A percentile compares a stretch with the other conserved stretches of the same genome.
Evolutionary conservation across 2,329 filamentous ascomycete species (phyloP).

Genomic region (Thelonectria rubi): DNA sequence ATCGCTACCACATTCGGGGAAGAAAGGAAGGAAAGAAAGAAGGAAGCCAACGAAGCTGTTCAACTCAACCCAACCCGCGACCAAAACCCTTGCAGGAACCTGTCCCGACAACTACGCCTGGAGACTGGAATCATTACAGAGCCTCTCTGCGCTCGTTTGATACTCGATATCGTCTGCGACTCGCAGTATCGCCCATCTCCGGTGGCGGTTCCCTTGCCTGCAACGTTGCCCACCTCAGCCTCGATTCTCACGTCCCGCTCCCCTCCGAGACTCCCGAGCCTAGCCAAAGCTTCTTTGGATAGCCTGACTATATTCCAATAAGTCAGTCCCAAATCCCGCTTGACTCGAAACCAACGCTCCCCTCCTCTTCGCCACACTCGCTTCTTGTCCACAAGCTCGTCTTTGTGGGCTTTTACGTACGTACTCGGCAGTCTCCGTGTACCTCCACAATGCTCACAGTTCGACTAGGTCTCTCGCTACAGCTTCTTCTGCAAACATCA

Average conservation of each 20-base stretch:
- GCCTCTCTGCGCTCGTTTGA: constrained; percentile 28
- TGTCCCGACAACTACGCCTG: neutral
- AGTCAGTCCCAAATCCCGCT: constrained; percentile 28
- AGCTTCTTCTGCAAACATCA: constrained; percentile 48
- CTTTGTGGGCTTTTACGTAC: constrained; percentile 46
- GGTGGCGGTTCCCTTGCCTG: constrained; percentile 16
- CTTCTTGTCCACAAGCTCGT: constrained; percentile 47
- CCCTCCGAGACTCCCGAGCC: constrained; percentile 29
- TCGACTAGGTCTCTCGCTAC: constrained; percentile 40
- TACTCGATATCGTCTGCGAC: constrained; percentile 31
- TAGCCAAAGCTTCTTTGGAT: constrained; percentile 26
- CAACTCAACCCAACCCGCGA: constrained; percentile 23
- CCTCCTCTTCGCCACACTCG: constrained; percentile 47
- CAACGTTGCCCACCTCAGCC: constrained; percentile 24
- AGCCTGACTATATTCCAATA: constrained; percentile 28
- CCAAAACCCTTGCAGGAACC: constrained; percentile 13
- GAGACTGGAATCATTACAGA: constrained; percentile 34
- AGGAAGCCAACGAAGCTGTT: constrained; percentile 30
- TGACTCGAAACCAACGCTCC: constrained; percentile 30
- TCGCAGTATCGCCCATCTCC: constrained; percentile 28
- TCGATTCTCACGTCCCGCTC: constrained; percentile 26
- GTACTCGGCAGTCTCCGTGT: constrained; percentile 24
- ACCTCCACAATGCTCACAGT: constrained; percentile 26
- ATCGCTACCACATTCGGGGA: constrained; percentile 47
- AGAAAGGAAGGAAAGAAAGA: constrained; percentile 30